A percentile compares a stretch with the other conserved stretches of the same genome.
Conservation (phyloP, 331 rosid genomes). For the Ulmus americana region DNA sequence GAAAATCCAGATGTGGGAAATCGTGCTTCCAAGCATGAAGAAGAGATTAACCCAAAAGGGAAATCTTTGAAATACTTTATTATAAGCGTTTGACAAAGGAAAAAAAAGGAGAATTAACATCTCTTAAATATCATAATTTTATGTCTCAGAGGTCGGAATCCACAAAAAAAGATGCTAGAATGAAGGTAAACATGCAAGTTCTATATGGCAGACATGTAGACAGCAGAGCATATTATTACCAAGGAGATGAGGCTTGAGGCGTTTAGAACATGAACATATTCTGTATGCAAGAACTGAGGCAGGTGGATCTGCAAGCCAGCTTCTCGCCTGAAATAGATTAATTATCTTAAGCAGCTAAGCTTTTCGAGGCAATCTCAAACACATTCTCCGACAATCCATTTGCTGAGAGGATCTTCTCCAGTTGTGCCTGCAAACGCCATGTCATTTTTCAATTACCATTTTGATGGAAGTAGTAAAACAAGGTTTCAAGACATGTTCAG, state of each 20-base stretch:
- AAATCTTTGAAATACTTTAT: neutral
- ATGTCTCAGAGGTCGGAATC: neutral
- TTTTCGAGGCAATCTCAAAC: constrained; percentile 91
- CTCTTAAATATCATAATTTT: neutral
- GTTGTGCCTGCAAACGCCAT: constrained; percentile 70
- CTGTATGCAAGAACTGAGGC: neutral
- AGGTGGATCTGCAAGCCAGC: neutral
- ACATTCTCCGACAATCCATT: constrained; percentile 91
- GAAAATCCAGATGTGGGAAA: neutral
- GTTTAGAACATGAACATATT: neutral
- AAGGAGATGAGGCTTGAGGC: neutral
- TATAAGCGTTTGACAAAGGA: neutral
- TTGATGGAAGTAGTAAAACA: neutral
- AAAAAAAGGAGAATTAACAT: neutral
- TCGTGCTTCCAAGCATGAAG: constrained; percentile 8
- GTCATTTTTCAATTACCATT: neutral
- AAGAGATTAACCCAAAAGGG: neutral
- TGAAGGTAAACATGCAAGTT: constrained; percentile 3
- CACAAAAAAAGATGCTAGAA: neutral
- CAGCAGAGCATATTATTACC: neutral
- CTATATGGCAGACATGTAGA: neutral
- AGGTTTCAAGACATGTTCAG: neutral
- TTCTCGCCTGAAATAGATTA: constrained; percentile 7
- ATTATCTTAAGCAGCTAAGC: constrained; percentile 58
- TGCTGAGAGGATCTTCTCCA: constrained; percentile 73